phyloP scores from a whole-genome alignment of 2,329 filamentous ascomycete species.

The Immersiporthe knoxdaviesiana region DNA sequence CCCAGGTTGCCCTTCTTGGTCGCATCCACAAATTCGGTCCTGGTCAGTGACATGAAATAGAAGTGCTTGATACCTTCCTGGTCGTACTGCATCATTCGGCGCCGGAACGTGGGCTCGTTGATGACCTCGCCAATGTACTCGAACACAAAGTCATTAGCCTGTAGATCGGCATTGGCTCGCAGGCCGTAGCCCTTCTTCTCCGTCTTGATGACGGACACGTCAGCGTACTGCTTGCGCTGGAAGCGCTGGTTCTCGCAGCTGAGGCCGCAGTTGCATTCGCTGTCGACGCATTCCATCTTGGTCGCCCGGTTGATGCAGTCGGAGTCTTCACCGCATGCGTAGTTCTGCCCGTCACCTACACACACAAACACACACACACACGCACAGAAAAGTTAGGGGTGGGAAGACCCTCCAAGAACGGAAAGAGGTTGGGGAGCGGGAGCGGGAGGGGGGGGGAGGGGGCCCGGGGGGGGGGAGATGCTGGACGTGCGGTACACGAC shows the following conservation, averaged over 20 bases:
- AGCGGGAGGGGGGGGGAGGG: conserved; percentile 25
- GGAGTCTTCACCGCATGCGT: conserved; percentile 92
- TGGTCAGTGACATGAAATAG: conserved; percentile 99
- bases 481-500: conserved; percentile 47
- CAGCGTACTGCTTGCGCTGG: conserved; percentile 84
- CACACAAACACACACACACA: conserved; percentile 10
- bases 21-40: conserved; percentile 95
- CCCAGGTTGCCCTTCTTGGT: conserved; percentile 96
- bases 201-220: conserved; percentile 94
- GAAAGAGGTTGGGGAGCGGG: conserved; percentile 21
- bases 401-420: not conserved
- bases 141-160: conserved; percentile 89
- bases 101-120: conserved; percentile 85
- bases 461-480: conserved; percentile 27
- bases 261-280: conserved; percentile 83
- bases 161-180: conserved; percentile 76
- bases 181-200: conserved; percentile 97
- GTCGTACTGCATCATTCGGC: conserved; percentile 91
- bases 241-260: conserved; percentile 95
- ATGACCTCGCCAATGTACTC: conserved; percentile 99
- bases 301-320: conserved; percentile 98
- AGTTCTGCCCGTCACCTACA: conserved; percentile 67
- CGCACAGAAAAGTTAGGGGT: not conserved
- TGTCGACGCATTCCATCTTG: conserved; percentile 90
- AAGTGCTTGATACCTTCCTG: conserved; percentile 98